Conservation (phyloP, 2,329 filamentous ascomycete species). For the Pseudopyrenochaeta lycopersici region DNA sequence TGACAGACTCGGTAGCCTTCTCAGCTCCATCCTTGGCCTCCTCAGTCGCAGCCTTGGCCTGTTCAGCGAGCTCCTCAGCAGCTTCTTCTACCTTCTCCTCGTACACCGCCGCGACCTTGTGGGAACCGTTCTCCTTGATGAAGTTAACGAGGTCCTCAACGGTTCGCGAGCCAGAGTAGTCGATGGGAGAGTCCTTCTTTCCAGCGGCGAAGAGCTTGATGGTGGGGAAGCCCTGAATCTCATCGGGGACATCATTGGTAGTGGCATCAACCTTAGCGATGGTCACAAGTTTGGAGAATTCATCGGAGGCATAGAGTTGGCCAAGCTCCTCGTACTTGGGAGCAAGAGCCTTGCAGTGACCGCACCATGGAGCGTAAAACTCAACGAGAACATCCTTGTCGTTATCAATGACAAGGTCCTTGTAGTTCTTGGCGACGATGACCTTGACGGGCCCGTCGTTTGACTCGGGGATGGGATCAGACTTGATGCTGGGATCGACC, state of each 20-base stretch:
- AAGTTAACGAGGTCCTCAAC: constrained; percentile 92
- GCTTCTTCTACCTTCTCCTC: constrained; percentile 60
- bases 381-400: constrained; percentile 97
- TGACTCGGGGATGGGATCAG: constrained; percentile 92
- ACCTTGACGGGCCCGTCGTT: constrained; percentile 89
- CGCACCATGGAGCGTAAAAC: constrained; percentile 93
- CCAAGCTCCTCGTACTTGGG: constrained; percentile 74
- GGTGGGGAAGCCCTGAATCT: constrained; percentile 97
- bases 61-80: constrained; percentile 50
- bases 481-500: constrained; percentile 96
- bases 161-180: constrained; percentile 87
- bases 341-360: constrained; percentile 74
- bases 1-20: constrained; percentile 42
- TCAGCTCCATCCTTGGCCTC: constrained; percentile 48
- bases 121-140: constrained; percentile 93
- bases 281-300: constrained; percentile 66
- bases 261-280: constrained; percentile 96
- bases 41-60: constrained; percentile 50
- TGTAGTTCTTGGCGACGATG: constrained; percentile 93
- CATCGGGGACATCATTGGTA: constrained; percentile 93
- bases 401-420: constrained; percentile 89
- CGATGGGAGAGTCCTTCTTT: constrained; percentile 82
- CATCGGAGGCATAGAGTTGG: constrained; percentile 62
- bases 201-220: constrained; percentile 98
- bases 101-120: constrained; percentile 75